Evolutionary conservation across 805 yeast species (phyloP).

Genomic region (Starmerella floris): DNA sequence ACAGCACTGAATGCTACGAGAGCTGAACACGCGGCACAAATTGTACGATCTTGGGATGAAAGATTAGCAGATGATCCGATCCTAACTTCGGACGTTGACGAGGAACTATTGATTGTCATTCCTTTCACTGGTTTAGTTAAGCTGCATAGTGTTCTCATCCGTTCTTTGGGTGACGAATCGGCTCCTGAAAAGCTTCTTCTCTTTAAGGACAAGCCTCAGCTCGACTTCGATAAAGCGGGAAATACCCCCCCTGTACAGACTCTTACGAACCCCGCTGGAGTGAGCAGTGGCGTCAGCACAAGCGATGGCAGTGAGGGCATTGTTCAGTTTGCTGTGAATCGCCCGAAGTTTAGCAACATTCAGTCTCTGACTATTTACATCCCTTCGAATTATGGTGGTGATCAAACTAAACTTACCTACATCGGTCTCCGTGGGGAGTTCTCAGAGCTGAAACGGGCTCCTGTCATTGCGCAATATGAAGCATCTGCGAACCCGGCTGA

Average conservation of each 20-base stretch:
- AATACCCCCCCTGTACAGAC: slow-evolving; percentile 38
- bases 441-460: slow-evolving; percentile 40
- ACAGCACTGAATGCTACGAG: slow-evolving; percentile 51
- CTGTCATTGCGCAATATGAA: slow-evolving; percentile 69
- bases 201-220: slow-evolving; percentile 51
- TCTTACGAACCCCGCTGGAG: slow-evolving; percentile 49
- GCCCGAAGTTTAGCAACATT: slow-evolving; percentile 59
- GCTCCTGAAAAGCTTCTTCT: slow-evolving; percentile 61
- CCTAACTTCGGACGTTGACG: slow-evolving; percentile 63
- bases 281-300: slow-evolving; percentile 29
- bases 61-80: slow-evolving; percentile 36
- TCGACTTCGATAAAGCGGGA: slow-evolving; percentile 60
- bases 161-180: slow-evolving; percentile 47
- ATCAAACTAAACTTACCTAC: slow-evolving; percentile 45
- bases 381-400: slow-evolving; percentile 50
- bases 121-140: slow-evolving; percentile 72
- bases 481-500: slow-evolving; percentile 88
- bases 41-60: slow-evolving; percentile 42
- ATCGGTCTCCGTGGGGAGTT: slow-evolving; percentile 64
- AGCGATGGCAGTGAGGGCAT: slow-evolving; percentile 34
- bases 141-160: slow-evolving; percentile 55
- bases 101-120: slow-evolving; percentile 59
- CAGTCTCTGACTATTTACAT: slow-evolving; percentile 55
- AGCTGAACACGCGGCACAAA: slow-evolving; percentile 35
- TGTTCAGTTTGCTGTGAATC: slow-evolving; percentile 70